Base-by-base conservation (phyloP, 2,329 filamentous ascomycete species). In the Leptographium galeiforme region DNA sequence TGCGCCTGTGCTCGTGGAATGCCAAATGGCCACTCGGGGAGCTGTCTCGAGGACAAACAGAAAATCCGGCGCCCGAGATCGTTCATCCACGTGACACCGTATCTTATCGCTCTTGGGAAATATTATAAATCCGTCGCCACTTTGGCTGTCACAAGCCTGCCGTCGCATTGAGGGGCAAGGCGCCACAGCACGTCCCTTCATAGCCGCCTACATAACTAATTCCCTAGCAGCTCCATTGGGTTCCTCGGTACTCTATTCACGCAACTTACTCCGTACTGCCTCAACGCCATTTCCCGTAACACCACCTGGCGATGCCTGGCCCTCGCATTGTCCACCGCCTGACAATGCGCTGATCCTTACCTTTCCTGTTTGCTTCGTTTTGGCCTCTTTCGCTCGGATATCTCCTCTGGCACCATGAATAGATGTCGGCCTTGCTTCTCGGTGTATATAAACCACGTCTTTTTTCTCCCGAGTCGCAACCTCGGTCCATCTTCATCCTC, bases 31-130 rank as follows among this genome's bases (percentile, higher is more conserved):
- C 38, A 50, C 25, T 43, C 36, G 8, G 41, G 25, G 30, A 41
- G 25, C 49, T 38, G 39, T 25, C 16, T 16, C 14, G 16, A 52
- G 56, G 56, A 55, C 53, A 55, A 58, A 56, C 46, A 56, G 51
- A 55, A 55, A 54, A 48, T 58, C 55, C 55, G 55, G 47, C 14
- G 8, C 38, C 51, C 8, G 34, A 25, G 25, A 25, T 25, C 25
- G 5, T 3, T 25, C 25, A 5, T 25, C 25, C 25, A 25, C 25
- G 25, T 25, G 25, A 25, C 25, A 5, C 25, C 25, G 25, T 25
- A 25, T 25, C 25, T 25, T 25, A 25, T 25, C 25, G 25, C 25
- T 5, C 25, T 25, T 25, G 25, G 25, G 25, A 25, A 25, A 25
- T 25, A 25, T 25, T 25, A 25, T 25, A 25, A 25, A 25, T 25